A percentile compares a stretch with the other conserved stretches of the same genome.
Conservation (phyloP, 1,284 basidiomycete genomes). For the Coriolopsis trogii region DNA sequence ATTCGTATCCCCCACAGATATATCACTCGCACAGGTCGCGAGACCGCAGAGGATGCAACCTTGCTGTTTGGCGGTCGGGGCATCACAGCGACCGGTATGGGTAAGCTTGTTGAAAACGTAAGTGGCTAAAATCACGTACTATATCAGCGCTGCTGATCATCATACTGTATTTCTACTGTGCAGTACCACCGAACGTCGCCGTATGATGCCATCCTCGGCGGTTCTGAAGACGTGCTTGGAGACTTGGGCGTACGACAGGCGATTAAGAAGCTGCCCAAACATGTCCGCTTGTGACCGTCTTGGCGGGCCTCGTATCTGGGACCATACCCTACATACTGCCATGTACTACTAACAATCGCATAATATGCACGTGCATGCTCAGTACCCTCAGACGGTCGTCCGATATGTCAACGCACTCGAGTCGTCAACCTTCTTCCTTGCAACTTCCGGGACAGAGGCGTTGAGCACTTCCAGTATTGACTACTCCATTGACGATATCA, state of each 20-base stretch:
- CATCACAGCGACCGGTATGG: conserved; percentile 58
- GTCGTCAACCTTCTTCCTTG: too few species aligned
- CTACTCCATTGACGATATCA: too few species aligned
- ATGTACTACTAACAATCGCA: not conserved
- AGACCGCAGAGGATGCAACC: conserved; percentile 69
- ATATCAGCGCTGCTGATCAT: not conserved
- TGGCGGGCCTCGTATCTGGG: not conserved
- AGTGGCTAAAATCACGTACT: conserved; percentile 23
- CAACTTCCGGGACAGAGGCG: too few species aligned
- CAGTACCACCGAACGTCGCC: conserved; percentile 59
- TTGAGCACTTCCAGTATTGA: too few species aligned
- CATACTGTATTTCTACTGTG: not conserved
- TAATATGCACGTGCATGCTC: too few species aligned
- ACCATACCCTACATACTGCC: not conserved
- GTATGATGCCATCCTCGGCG: conserved; percentile 55
- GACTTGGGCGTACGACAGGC: conserved; percentile 69
- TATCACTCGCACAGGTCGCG: conserved; percentile 66
- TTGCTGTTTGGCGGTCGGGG: conserved; percentile 57
- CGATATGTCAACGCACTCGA: too few species aligned
- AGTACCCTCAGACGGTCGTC: too few species aligned
- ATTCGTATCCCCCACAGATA: too few species aligned
- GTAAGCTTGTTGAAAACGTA: conserved; percentile 57
- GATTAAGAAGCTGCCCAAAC: conserved; percentile 60
- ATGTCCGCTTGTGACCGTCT: conserved; percentile 44
- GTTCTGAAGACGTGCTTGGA: conserved; percentile 54